Conservation (phyloP, 2,329 filamentous ascomycete genomes). For the Aspergillus sp. region DNA sequence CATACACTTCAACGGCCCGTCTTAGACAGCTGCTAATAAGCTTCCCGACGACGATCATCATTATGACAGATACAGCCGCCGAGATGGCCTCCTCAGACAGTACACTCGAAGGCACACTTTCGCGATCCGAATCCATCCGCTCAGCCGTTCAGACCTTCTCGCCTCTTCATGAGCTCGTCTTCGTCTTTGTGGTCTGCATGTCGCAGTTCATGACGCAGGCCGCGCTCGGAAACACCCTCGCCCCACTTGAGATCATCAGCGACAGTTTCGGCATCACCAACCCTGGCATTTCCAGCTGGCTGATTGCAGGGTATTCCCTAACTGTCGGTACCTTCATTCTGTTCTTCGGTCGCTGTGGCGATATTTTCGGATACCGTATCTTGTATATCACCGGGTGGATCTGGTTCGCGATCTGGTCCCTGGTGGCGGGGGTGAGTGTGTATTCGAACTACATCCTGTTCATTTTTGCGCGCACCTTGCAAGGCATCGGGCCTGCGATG, state of each 20-base stretch:
- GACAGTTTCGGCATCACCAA: conserved; percentile 48
- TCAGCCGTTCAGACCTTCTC: conserved; percentile 26
- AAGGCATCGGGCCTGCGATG: conserved; percentile 60
- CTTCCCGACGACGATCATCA: background rate
- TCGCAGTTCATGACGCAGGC: conserved; percentile 50
- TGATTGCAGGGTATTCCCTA: conserved; percentile 59
- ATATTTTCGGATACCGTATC: conserved; percentile 40
- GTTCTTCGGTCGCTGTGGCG: conserved; percentile 39
- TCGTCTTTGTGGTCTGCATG: conserved; percentile 39
- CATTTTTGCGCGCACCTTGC: conserved; percentile 55
- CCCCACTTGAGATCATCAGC: conserved; percentile 53
- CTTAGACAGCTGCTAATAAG: background rate
- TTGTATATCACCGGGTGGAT: conserved; percentile 39
- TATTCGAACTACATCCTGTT: conserved; percentile 51
- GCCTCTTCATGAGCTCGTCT: conserved; percentile 31
- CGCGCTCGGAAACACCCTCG: conserved; percentile 51
- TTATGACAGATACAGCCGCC: background rate
- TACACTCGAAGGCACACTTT: background rate
- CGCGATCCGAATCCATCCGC: conserved; percentile 14
- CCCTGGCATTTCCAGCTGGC: conserved; percentile 55
- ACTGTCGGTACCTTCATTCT: conserved; percentile 45
- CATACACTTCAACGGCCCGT: background rate
- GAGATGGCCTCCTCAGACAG: background rate
- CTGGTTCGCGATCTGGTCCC: conserved; percentile 41
- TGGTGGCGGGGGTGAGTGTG: conserved; percentile 39